A percentile compares a stretch with the other conserved stretches of the same genome.
These are phyloP conservation scores for Protea cynaroides DNA, from an alignment of 164 flowering plant genomes.

Conservation along the genomic window DNA sequence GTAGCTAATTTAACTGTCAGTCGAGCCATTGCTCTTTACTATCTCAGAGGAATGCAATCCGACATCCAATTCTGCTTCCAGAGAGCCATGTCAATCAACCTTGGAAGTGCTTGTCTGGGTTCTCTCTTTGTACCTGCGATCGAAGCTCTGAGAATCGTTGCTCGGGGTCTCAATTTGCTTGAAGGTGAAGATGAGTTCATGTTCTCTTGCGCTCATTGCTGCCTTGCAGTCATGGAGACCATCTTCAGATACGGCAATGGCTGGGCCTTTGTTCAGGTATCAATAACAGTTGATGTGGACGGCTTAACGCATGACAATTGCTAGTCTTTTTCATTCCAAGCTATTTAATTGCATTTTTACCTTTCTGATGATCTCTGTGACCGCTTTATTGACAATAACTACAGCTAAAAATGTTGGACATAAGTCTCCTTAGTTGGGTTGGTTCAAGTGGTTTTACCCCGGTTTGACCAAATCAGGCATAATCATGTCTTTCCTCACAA, in stretches of 20 bases:
- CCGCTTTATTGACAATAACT: no score
- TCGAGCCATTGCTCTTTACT: slow-evolving; percentile 69
- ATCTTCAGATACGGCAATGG: slow-evolving; percentile 76
- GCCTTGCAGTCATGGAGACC: slow-evolving; percentile 71
- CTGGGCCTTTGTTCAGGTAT: slow-evolving; percentile 95
- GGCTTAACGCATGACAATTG: no score
- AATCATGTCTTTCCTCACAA: no score
- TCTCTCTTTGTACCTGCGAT: slow-evolving; percentile 79
- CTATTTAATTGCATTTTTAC: no score
- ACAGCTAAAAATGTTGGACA: no score
- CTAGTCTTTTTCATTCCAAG: no score
- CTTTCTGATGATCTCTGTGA: no score
- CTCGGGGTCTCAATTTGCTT: slow-evolving; percentile 70
- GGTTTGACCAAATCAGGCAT: no score
- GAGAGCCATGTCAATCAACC: slow-evolving; percentile 63
- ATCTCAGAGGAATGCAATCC: slow-evolving; percentile 85
- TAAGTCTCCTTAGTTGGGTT: no score
- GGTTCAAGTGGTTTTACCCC: no score
- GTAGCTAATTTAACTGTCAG: slow-evolving; percentile 72
- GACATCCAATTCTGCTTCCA: slow-evolving; percentile 69
- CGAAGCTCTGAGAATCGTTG: slow-evolving; percentile 71
- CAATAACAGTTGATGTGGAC: background rate
- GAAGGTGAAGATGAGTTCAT: slow-evolving; percentile 97
- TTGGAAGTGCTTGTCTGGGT: slow-evolving; percentile 88
- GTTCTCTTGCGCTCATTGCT: slow-evolving; percentile 96